These are phyloP conservation scores for Podospora appendiculata DNA, from an alignment of 495 filamentous ascomycete species.

Conservation along the genomic window DNA sequence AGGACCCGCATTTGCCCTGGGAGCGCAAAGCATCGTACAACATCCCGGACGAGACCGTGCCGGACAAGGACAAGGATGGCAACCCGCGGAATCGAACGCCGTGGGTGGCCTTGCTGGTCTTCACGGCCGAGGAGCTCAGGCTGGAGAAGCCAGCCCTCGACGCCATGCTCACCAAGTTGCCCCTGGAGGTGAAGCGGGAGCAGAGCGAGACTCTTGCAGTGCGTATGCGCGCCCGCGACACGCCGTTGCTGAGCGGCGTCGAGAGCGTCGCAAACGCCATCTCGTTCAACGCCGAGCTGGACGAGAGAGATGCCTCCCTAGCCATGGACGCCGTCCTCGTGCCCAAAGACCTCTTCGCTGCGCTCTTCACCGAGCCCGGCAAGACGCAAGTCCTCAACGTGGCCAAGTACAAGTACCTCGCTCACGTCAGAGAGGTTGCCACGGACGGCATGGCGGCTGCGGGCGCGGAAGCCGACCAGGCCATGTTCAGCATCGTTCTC, in stretches of 20 bases:
- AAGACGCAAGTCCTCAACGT: not conserved
- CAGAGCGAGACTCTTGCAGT: not conserved
- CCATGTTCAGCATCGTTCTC: slow-evolving; percentile 30
- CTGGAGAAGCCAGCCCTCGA: not conserved
- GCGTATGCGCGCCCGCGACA: not conserved
- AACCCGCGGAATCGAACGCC: slow-evolving; percentile 19
- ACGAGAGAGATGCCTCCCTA: not conserved
- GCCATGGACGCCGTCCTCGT: slow-evolving; percentile 4
- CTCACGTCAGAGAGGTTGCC: slow-evolving; percentile 39
- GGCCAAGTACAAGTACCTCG: slow-evolving; percentile 21
- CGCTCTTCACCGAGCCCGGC: slow-evolving; percentile 13
- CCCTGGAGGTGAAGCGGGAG: not conserved
- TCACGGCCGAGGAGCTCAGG: slow-evolving; percentile 22
- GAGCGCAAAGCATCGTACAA: slow-evolving; percentile 15
- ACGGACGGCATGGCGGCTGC: slow-evolving; percentile 25
- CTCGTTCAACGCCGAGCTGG: not conserved
- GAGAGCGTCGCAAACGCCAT: not conserved
- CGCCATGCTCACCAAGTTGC: not conserved
- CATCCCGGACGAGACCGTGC: not conserved
- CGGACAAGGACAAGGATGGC: not conserved
- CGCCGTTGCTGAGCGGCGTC: too few relatives aligned
- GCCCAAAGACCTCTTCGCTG: slow-evolving; percentile 17
- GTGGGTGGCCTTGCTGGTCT: slow-evolving; percentile 34
- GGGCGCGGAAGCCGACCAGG: slow-evolving; percentile 19
- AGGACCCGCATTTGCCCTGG: slow-evolving; percentile 44